Percentiles rank a stretch among this genome's conserved stretches.
phyloP scores from a whole-genome alignment of 164 flowering plant genomes.

The Magnolia sinica region DNA sequence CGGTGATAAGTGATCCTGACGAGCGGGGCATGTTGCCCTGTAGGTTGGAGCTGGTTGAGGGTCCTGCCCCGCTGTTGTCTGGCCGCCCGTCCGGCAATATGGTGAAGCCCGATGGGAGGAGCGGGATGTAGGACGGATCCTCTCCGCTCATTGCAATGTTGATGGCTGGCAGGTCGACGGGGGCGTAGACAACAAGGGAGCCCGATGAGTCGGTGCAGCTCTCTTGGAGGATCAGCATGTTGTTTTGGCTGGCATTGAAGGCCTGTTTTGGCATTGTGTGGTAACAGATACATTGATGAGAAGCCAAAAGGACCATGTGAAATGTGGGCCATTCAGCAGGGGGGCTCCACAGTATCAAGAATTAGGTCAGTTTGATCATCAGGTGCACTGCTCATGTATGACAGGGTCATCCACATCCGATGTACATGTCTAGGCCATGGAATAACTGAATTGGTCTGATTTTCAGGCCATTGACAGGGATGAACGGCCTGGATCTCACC shows the following conservation, averaged over 20 bases:
- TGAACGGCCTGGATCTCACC: no score
- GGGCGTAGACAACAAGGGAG: slow-evolving; percentile 64
- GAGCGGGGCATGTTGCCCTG: slow-evolving; percentile 20
- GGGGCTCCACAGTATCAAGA: no score
- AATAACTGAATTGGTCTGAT: no score
- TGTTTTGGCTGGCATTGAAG: slow-evolving; percentile 60
- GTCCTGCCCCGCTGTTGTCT: slow-evolving; percentile 16
- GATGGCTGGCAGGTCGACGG: slow-evolving; percentile 66
- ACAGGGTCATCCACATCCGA: no score
- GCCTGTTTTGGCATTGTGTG: slow-evolving; percentile 33
- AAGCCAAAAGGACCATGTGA: no score
- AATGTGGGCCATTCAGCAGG: no score
- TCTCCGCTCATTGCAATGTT: slow-evolving; percentile 85
- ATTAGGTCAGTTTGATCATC: no score
- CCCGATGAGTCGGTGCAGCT: slow-evolving; percentile 77
- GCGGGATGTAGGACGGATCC: slow-evolving; percentile 64
- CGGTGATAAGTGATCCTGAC: slow-evolving; percentile 70
- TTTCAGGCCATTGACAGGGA: no score
- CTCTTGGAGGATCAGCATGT: slow-evolving; percentile 87
- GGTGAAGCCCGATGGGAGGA: slow-evolving; percentile 82
- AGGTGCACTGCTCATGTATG: no score
- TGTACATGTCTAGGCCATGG: no score
- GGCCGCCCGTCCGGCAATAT: slow-evolving; percentile 59
- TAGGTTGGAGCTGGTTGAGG: slow-evolving; percentile 40
- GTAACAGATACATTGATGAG: no score